phyloP scores from a whole-genome alignment of 352 stramenopile species.

The Phytopythium cucurbitacearum region DNA sequence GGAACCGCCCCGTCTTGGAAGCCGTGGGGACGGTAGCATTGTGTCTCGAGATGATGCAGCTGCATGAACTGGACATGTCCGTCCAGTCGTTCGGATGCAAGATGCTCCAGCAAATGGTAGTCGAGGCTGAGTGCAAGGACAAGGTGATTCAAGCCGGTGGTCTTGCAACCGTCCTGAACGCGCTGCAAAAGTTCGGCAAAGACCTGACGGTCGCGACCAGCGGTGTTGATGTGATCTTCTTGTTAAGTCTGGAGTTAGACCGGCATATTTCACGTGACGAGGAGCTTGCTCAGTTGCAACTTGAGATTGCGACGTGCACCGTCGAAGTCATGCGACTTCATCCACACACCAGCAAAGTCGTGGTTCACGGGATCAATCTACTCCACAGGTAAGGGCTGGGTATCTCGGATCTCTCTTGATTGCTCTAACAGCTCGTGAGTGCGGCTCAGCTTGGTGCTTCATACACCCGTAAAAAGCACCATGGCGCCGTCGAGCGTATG shows the following conservation, averaged over 20 bases:
- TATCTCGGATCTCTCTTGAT: background rate
- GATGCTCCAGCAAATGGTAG: constrained; percentile 64
- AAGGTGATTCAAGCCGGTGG: constrained; percentile 28
- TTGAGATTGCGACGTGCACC: background rate
- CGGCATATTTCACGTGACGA: constrained; percentile 3
- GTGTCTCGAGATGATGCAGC: constrained; percentile 30
- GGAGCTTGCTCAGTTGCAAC: background rate
- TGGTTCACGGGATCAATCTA: too few species aligned
- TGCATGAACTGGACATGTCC: constrained; percentile 14
- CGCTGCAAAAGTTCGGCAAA: constrained; percentile 24
- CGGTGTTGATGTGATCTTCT: constrained; percentile 48
- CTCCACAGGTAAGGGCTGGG: background rate
- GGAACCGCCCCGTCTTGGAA: constrained; percentile 27
- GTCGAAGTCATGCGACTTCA: too few species aligned
- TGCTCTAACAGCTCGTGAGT: background rate
- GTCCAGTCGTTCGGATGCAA: constrained; percentile 55
- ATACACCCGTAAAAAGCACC: background rate
- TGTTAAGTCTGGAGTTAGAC: constrained; percentile 47
- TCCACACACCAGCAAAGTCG: too few species aligned
- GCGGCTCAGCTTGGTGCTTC: background rate
- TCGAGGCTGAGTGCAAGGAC: constrained; percentile 52
- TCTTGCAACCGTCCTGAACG: constrained; percentile 25
- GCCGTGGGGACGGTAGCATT: constrained; percentile 22
- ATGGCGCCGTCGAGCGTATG: background rate
- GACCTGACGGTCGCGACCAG: constrained; percentile 37